Evolutionary conservation across 257 asterid genomes (phyloP).

Genomic region (Nicotiana undulata): DNA sequence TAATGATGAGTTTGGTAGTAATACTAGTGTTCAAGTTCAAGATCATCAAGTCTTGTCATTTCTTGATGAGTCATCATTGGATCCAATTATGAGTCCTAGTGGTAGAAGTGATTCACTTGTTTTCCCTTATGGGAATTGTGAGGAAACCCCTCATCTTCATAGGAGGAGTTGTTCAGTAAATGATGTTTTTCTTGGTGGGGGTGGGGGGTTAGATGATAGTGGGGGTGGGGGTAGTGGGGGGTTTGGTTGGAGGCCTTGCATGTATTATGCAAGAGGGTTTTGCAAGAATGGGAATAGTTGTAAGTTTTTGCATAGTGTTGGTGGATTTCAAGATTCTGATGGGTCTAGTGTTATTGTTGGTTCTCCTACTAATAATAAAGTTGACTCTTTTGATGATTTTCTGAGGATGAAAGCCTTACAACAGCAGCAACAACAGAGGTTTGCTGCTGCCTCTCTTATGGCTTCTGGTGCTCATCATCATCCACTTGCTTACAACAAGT

Average conservation of each 20-base stretch:
- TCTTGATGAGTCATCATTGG: slow-evolving; percentile 54
- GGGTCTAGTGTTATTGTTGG: slow-evolving; percentile 22
- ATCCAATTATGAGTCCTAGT: slow-evolving; percentile 55
- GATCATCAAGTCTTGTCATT: slow-evolving; percentile 24
- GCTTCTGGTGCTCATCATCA: slow-evolving; percentile 60
- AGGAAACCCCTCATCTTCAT: slow-evolving; percentile 39
- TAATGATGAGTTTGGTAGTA: neutral
- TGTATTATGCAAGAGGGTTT: slow-evolving; percentile 71
- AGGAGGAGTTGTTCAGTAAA: slow-evolving; percentile 70
- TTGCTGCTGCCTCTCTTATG: slow-evolving; percentile 48
- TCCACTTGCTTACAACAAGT: slow-evolving; percentile 49
- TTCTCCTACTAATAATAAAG: slow-evolving; percentile 43
- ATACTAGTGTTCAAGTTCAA: slow-evolving; percentile 24
- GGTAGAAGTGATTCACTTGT: slow-evolving; percentile 74
- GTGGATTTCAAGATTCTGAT: slow-evolving; percentile 15
- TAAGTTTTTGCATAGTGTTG: slow-evolving; percentile 43
- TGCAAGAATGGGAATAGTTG: slow-evolving; percentile 69
- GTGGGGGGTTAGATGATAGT: slow-evolving; percentile 36
- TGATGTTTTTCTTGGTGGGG: slow-evolving; percentile 56
- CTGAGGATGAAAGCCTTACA: slow-evolving; percentile 68
- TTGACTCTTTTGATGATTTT: slow-evolving; percentile 52
- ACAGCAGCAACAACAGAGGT: slow-evolving; percentile 71
- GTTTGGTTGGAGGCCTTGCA: slow-evolving; percentile 84
- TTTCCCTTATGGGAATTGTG: slow-evolving; percentile 36
- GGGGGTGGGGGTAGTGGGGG: slow-evolving; percentile 29